phyloP scores from a whole-genome alignment of 169 alveolate genomes.

The Cardiosporidium cionae region DNA sequence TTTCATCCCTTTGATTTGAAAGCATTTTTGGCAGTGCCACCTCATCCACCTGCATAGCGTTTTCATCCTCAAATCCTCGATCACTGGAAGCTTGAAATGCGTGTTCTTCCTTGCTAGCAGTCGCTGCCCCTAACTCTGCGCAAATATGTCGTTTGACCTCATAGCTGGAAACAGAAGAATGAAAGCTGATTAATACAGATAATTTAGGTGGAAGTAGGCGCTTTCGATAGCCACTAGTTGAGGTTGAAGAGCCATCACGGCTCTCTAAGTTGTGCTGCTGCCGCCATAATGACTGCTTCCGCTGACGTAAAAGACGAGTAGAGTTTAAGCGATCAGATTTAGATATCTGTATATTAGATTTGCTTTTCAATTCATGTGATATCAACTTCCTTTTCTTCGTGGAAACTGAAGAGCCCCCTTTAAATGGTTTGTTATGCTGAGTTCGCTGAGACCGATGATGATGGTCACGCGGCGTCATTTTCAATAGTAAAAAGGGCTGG shows the following conservation, averaged over 20 bases:
- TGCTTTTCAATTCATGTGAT: background rate
- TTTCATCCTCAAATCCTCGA: too few relatives aligned
- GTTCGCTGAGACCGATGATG: background rate
- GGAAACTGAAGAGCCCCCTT: background rate
- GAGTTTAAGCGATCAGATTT: background rate
- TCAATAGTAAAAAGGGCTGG: too few relatives aligned
- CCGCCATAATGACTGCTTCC: background rate
- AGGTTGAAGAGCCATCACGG: too few relatives aligned
- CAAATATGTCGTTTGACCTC: background rate
- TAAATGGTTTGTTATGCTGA: background rate
- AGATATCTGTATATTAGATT: background rate
- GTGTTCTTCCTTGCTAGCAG: too few relatives aligned
- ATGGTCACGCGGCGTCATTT: too few relatives aligned
- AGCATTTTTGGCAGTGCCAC: background rate
- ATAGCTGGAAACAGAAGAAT: background rate
- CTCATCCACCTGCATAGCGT: background rate
- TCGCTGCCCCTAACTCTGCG: too few relatives aligned
- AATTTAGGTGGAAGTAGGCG: background rate
- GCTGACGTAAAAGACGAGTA: background rate
- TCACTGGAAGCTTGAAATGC: too few relatives aligned
- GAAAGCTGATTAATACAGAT: background rate
- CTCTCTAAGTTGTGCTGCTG: background rate
- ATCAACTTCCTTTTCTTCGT: too few relatives aligned
- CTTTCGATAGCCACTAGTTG: background rate
- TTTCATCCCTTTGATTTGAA: background rate